phyloP scores from a whole-genome alignment of 352 stramenopile genomes.

The Pythium utonaiense region DNA sequence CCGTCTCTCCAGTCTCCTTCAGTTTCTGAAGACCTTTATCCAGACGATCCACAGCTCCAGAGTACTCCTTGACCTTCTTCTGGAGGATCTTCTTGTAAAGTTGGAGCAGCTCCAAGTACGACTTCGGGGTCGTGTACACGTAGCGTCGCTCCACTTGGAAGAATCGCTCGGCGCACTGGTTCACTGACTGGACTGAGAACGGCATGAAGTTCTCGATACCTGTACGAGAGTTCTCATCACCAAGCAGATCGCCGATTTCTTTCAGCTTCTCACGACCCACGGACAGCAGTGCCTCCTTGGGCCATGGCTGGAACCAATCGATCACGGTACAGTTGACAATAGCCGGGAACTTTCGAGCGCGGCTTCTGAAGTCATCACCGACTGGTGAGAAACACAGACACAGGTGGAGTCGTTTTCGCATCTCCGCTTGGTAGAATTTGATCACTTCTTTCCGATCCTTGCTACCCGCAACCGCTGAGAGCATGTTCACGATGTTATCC shows the following conservation, averaged over 20 bases:
- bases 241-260: conserved; percentile 81
- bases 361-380: conserved; percentile 93
- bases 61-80: conserved; percentile 90
- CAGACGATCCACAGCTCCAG: conserved; percentile 86
- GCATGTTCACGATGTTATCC: conserved; percentile 90
- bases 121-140: conserved; percentile 96
- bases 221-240: conserved; percentile 63
- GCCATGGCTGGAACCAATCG: conserved; percentile 94
- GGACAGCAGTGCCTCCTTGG: conserved; percentile 90
- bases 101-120: conserved; percentile 93
- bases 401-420: conserved; percentile 94
- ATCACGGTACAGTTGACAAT: conserved; percentile 96
- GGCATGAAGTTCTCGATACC: conserved; percentile 96
- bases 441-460: conserved; percentile 92
- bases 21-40: conserved; percentile 93
- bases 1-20: conserved; percentile 91
- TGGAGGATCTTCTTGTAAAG: conserved; percentile 93
- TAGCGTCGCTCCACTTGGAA: conserved; percentile 87
- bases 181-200: conserved; percentile 93
- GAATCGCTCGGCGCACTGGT: conserved; percentile 89
- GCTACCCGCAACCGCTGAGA: conserved; percentile 62
- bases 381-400: conserved; percentile 95
- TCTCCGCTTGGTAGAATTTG: conserved; percentile 93
- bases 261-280: conserved; percentile 89
- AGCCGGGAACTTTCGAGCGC: conserved; percentile 93